Percentiles rank a stretch among this genome's conserved stretches.
Evolutionary conservation across 2,329 filamentous ascomycete species (phyloP).

Genomic region (Penicillium janthinellum): DNA sequence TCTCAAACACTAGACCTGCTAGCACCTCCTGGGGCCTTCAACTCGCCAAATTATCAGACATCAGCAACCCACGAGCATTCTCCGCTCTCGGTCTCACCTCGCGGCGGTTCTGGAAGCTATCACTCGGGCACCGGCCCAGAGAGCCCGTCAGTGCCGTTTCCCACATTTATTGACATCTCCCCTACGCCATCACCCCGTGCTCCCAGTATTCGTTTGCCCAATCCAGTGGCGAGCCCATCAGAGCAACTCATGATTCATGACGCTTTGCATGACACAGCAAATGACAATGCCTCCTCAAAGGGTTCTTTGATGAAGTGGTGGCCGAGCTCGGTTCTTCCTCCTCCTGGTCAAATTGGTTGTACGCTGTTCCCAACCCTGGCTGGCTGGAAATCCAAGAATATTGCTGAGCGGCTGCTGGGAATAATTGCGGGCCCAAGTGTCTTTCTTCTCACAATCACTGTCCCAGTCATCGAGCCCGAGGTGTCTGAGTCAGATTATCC

Average conservation of each 20-base stretch:
- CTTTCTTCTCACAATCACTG: slow-evolving; percentile 82
- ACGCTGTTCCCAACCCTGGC: slow-evolving; percentile 87
- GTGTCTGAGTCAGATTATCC: slow-evolving; percentile 51
- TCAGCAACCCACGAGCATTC: slow-evolving; percentile 26
- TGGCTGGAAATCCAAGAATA: slow-evolving; percentile 76
- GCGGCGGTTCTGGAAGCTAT: slow-evolving; percentile 22
- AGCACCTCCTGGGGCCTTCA: slow-evolving; percentile 44
- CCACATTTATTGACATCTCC: slow-evolving; percentile 65
- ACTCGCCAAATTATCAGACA: slow-evolving; percentile 41
- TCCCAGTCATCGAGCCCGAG: slow-evolving; percentile 83
- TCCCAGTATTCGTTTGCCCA: slow-evolving; percentile 59
- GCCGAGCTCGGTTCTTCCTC: slow-evolving; percentile 73
- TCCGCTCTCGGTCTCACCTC: slow-evolving; percentile 34
- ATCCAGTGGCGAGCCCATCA: slow-evolving; percentile 44
- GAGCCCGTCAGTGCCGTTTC: slow-evolving; percentile 65
- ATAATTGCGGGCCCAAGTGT: slow-evolving; percentile 86
- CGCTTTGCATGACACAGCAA: slow-evolving; percentile 34
- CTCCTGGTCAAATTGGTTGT: slow-evolving; percentile 68
- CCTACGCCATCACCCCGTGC: slow-evolving; percentile 47
- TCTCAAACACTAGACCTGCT: slow-evolving; percentile 45
- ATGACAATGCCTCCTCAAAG: slow-evolving; percentile 43
- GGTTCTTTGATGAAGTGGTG: slow-evolving; percentile 67
- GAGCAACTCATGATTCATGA: slow-evolving; percentile 33
- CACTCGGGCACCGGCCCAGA: slow-evolving; percentile 18
- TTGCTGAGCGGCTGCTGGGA: slow-evolving; percentile 82